phyloP scores from a whole-genome alignment of 2,329 filamentous ascomycete genomes.

The Magnaporthales sp. region DNA sequence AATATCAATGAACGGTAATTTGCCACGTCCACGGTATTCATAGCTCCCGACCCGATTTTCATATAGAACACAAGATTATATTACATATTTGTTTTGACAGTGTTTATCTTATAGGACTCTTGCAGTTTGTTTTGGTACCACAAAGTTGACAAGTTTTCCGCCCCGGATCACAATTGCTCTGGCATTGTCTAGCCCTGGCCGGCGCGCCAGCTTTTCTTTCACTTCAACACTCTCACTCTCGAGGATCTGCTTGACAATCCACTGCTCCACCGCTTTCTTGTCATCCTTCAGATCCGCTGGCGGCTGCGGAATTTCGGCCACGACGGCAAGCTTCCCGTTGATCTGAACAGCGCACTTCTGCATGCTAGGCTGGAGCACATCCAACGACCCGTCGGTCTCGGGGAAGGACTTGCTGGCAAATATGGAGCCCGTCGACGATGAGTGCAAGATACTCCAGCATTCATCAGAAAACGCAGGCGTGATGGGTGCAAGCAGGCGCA shows the following conservation, averaged over 20 bases:
- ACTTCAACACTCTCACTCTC: slow-evolving; percentile 45
- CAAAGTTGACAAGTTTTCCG: slow-evolving; percentile 68
- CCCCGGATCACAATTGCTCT: slow-evolving; percentile 57
- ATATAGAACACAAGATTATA: neutral
- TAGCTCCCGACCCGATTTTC: too few relatives aligned
- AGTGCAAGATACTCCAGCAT: slow-evolving; percentile 58
- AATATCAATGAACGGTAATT: neutral
- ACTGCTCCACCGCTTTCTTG: slow-evolving; percentile 41
- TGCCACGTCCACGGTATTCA: neutral
- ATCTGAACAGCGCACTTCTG: slow-evolving; percentile 62
- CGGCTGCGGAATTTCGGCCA: slow-evolving; percentile 52
- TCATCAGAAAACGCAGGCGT: slow-evolving; percentile 76
- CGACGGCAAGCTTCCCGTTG: slow-evolving; percentile 69
- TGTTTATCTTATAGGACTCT: neutral
- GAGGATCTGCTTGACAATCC: slow-evolving; percentile 54
- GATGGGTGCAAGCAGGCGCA: slow-evolving; percentile 71
- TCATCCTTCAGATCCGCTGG: slow-evolving; percentile 30
- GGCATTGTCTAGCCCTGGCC: slow-evolving; percentile 47
- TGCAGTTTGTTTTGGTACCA: slow-evolving; percentile 22
- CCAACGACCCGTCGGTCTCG: slow-evolving; percentile 33
- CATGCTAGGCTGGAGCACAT: slow-evolving; percentile 39
- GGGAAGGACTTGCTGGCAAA: slow-evolving; percentile 46
- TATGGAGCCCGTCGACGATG: slow-evolving; percentile 11
- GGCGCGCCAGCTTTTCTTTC: slow-evolving; percentile 41
- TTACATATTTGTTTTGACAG: neutral